Evolutionary conservation across 306 rosid species (phyloP).

Genomic region (Gynostemma pentaphyllum): DNA sequence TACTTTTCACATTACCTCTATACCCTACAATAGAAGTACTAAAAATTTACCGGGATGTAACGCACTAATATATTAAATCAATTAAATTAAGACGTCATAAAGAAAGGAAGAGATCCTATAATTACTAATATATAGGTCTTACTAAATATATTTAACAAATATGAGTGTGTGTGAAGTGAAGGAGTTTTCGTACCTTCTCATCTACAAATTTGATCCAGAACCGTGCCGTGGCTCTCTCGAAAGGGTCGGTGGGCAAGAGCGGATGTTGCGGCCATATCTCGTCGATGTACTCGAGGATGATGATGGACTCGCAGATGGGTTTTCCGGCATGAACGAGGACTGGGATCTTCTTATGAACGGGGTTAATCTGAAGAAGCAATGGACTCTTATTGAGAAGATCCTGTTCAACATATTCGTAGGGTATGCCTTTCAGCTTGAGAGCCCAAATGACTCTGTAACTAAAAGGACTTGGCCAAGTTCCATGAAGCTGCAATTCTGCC

Average conservation of each 20-base stretch:
- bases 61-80: too few species aligned
- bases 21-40: too few species aligned
- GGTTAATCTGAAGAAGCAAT: constrained; percentile 29
- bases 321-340: constrained; percentile 41
- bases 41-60: too few species aligned
- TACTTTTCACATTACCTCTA: too few species aligned
- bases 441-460: constrained; percentile 37
- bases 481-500: constrained; percentile 17
- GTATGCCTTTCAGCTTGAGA: constrained; percentile 31
- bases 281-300: constrained; percentile 39
- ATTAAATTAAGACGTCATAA: too few species aligned
- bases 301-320: constrained; percentile 25
- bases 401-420: constrained; percentile 35
- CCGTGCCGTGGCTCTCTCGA: constrained; percentile 21
- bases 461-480: constrained; percentile 37
- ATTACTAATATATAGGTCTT: too few species aligned
- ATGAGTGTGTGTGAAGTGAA: too few species aligned
- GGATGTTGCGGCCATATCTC: constrained; percentile 26
- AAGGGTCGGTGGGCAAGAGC: constrained; percentile 17
- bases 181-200: constrained; percentile 31
- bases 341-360: constrained; percentile 35
- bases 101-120: too few species aligned
- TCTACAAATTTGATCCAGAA: constrained; percentile 20
- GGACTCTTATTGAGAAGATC: constrained; percentile 31
- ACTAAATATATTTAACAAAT: too few species aligned